These are phyloP conservation scores for Suhomyces sp. DNA, from an alignment of 805 yeast species.

Conservation along the genomic window DNA sequence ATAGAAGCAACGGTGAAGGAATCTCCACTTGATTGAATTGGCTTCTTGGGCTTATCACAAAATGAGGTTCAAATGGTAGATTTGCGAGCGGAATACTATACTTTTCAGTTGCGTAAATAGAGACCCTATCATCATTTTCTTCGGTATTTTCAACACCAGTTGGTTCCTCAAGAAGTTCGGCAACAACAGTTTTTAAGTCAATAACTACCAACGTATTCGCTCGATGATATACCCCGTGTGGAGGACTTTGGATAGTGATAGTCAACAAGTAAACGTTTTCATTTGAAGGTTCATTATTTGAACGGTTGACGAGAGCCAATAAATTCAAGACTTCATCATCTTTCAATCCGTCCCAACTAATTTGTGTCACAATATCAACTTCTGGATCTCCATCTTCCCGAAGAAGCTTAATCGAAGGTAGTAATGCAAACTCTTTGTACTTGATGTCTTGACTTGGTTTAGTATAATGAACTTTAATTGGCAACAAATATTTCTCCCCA, in stretches of 20 bases:
- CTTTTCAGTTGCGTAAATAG: conserved; percentile 24
- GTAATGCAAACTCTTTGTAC: conserved; percentile 21
- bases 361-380: conserved; percentile 17
- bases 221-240: conserved; percentile 14
- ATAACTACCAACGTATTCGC: conserved; percentile 12
- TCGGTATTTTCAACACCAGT: conserved; percentile 15
- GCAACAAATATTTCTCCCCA: conserved; percentile 30
- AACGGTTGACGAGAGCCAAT: conserved; percentile 12
- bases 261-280: conserved; percentile 16
- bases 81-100: conserved; percentile 24
- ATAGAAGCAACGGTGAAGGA: conserved; percentile 37
- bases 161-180: conserved; percentile 17
- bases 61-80: conserved; percentile 22
- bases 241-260: conserved; percentile 22
- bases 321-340: conserved; percentile 40
- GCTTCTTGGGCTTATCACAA: conserved; percentile 27
- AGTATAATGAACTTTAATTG: conserved; percentile 20
- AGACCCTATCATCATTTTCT: conserved; percentile 14
- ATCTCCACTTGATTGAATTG: conserved; percentile 30
- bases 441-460: conserved; percentile 13
- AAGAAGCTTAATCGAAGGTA: conserved; percentile 20
- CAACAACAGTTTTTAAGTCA: conserved; percentile 25
- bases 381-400: conserved; percentile 15
- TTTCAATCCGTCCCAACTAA: conserved; percentile 36
- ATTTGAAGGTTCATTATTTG: conserved; percentile 1